Evolutionary conservation across 148 eudicot species (phyloP), one percentile per base, ranked within the genome.

Genomic region (Agrostemma githago): DNA sequence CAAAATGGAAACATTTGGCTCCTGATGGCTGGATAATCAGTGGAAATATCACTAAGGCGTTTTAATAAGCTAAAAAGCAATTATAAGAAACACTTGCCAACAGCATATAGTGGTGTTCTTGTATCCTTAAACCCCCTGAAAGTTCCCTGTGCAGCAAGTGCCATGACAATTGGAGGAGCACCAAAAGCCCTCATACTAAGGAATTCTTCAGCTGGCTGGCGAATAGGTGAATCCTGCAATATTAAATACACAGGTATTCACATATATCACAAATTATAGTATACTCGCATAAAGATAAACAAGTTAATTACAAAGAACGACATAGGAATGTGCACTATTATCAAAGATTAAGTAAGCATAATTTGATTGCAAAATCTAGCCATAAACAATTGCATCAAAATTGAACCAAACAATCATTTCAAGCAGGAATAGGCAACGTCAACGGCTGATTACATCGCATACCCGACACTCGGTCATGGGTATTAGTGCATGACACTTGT

Each of bases 71-170:
- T 15, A 59, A 64, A 67, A 48, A 70, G 5, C 68, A 20, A 11
- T 20, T 9, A 46, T 2, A 34, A 59, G 67, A 72, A 51, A 79
- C 72, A 87, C 98, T 86, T 89, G 79, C 98, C 98, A 77, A 94
- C 86, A 37, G 97, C 98, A 89, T 78, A 94, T 48, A 94, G 70
- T 80, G 98, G 98, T 74, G 98, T 95, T 83, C 83, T 92, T 11
- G 97, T 95, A 77, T 95, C 98, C 83, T 90, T 90, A 74, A 95
- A 91, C 68, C 98, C 97, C 61, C 98, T 88, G 72, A 92, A 95
- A 46, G 89, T 85, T 76, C 98, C 98, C 79, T 95, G 98, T 62
- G 96, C 93, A 69, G 98, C 98, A 77, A 89, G 97, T 57, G 98
- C 93, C 44, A 95, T 83, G 72, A 90, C 97, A 71, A 90, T 86